Evolutionary conservation across 371 early-diverging fungal species (phyloP), one percentile per base, ranked within the genome.

Genomic region (Mortierella sp.): DNA sequence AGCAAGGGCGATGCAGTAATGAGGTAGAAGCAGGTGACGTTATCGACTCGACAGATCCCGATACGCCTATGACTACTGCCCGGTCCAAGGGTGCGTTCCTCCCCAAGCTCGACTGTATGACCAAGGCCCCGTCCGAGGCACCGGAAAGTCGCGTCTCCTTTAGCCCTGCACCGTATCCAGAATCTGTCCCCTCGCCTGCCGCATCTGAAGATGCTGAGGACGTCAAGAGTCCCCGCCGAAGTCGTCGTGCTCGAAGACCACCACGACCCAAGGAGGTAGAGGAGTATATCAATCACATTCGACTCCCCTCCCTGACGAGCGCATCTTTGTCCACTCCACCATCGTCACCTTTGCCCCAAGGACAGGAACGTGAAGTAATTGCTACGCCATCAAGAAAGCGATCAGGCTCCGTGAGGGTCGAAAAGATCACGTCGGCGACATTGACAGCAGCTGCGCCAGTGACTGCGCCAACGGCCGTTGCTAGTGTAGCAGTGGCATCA

Each of bases 201-300:
- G 72, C n/a, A n/a, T n/a, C n/a, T n/a, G n/a, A n/a, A n/a, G n/a
- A n/a, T 39, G 60, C 67, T 0, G 72, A 72, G 28, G 72, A 72
- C 21, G 16, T 31, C 26, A 54, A 47, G 23, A 41, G 54, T 2
- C 64, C 60, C 21, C 66, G 67, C 21, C 70, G 70, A 2, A 70
- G 70, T 43, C 63, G 70, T 16, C 70, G 70, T 28, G 54, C 64
- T 19, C 58, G 70, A 18, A 28, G 69, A 48, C 72, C 72, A 4
- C 72, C 72, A 18, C 65, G 66, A 27, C 54, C 62, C 48, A 72
- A 61, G 46, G 72, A 72, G 23, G 58, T 58, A 2, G 67, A 72
- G 14, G 72, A 72, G 1, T 62, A 55, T 42, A 21, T 56, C n/a
- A 24, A 24, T 27, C 51, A 67, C 21, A 26, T 19, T 34, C 67